Evolutionary conservation across 1,284 basidiomycete species (phyloP), one percentile per base, ranked within the genome.

Genomic region (Leucocoprinus gongylophorus): DNA sequence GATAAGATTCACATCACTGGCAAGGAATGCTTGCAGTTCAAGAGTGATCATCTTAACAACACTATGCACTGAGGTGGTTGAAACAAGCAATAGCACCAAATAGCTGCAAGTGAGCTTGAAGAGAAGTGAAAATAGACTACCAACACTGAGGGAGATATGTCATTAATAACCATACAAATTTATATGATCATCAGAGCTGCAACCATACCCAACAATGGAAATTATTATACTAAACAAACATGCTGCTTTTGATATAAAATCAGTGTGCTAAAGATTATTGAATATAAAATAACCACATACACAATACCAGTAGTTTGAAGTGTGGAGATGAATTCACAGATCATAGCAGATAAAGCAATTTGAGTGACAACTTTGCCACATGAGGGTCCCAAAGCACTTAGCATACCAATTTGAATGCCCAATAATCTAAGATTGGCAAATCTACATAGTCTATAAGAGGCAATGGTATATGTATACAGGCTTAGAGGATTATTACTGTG

Each of bases 361-460:
- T 72, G 74, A 18, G 88, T 82, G 60, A 94, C 92, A 55, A 79
- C 71, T 62, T 78, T 85, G 46, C 75, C 74, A 56, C 84, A 79
- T 20, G 80, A 80, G n/a, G 91, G 91, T 18, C 90, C 88, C 54
- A 95, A 75, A 38, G 89, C 88, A 55, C 81, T 76, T 47, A 95
- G 77, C 59, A 95, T 91, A 67, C 92, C 93, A 55, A 95, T 86
- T 69, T 94, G 90, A 63, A 95, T 92, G 67, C 91, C 93, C 39
- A 93, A 71, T 33, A 88, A 91, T 55, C 83, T 79, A 37, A 91
- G 73, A 70, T 95, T 95, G 51, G 90, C 91, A 64, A 95, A 95
- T 9, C 92, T 92, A 65, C 92, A 94, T 39, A 92, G 83, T 37
- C 85, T 84, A 63, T 91, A 92, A 30, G 84, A 83, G 38, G 83